Evolutionary conservation across 176 grass and related monocot species (phyloP), one percentile per base, ranked within the genome.

Genomic region (Cymbopogon citratus): DNA sequence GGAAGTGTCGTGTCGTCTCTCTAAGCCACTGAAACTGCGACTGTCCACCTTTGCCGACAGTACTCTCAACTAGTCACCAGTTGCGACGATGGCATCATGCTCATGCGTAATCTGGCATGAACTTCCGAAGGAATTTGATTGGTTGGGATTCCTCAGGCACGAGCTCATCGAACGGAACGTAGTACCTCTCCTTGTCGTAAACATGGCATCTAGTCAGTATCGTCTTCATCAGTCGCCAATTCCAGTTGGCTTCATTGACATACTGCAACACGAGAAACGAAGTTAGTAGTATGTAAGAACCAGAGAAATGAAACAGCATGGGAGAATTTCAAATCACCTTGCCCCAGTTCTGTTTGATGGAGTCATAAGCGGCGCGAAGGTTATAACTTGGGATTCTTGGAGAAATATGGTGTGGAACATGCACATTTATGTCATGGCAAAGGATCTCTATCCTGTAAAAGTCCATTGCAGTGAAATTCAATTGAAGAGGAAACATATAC

Each of bases 401-500:
- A 87, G 96, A 95, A 90, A 99, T 83, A 82, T 99, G 96, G 69
- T 99, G 96, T 31, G 96, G 96, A 6, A 99, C 94, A 76, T 99
- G 96, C 28, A 99, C 91, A 81, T 95, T 99, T 79, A 99, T 99
- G 77, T 99, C 89, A 88, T 99, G 96, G 74, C 96, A 99, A 88
- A 99, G 81, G 62, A 95, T 87, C 81, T 99, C 96, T 85, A 99
- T 93, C 96, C 92, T 99, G 89, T 60, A 73, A 81, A 91, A 74
- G 6, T 70, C 49, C 16, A 43, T 44, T 73, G 66, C 60, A 57
- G 70, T n/a, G 66, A 75, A 82, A 82, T 48, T 21, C 36, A 31
- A 60, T 45, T 82, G 40, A 51, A 71, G 19, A 75, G 64, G 66
- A 1, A 82, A 57, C 43, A 85, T 82, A 21, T 66, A 78, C 71